phyloP scores from a whole-genome alignment of 306 rosid genomes.

The Rosa chinensis region DNA sequence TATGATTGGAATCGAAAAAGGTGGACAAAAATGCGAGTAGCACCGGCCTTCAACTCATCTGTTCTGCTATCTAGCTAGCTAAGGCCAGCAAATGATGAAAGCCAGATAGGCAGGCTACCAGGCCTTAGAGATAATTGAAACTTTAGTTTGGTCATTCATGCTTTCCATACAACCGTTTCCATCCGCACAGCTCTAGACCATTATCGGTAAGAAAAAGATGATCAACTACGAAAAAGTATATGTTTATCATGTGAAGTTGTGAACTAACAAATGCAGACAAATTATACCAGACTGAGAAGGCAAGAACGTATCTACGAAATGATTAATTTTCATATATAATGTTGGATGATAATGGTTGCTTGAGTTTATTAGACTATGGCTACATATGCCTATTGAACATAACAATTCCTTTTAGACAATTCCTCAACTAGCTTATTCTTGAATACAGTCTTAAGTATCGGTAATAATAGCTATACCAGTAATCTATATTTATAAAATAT shows the following conservation, averaged over 20 bases:
- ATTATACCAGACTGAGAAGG: too few species aligned
- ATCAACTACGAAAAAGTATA: not conserved
- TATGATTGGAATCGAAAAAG: not conserved
- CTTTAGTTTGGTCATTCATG: not conserved
- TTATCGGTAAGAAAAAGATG: not conserved
- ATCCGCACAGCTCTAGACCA: not conserved
- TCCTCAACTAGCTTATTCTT: too few species aligned
- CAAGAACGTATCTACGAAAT: too few species aligned
- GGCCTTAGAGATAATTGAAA: not conserved
- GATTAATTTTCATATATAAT: too few species aligned
- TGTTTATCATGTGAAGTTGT: not conserved
- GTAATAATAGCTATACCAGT: too few species aligned
- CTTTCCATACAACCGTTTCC: not conserved
- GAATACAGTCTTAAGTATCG: too few species aligned
- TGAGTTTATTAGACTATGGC: too few species aligned
- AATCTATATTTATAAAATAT: too few species aligned
- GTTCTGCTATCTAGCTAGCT: not conserved
- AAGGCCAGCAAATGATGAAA: slow-evolving; percentile 3
- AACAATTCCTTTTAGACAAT: too few species aligned
- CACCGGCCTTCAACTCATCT: not conserved
- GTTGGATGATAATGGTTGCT: too few species aligned
- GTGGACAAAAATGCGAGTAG: not conserved
- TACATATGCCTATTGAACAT: too few species aligned
- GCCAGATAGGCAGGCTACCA: not conserved
- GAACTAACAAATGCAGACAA: not conserved